Base-by-base conservation (phyloP, 805 yeast genomes). In the Metschnikowia drakensbergensis region DNA sequence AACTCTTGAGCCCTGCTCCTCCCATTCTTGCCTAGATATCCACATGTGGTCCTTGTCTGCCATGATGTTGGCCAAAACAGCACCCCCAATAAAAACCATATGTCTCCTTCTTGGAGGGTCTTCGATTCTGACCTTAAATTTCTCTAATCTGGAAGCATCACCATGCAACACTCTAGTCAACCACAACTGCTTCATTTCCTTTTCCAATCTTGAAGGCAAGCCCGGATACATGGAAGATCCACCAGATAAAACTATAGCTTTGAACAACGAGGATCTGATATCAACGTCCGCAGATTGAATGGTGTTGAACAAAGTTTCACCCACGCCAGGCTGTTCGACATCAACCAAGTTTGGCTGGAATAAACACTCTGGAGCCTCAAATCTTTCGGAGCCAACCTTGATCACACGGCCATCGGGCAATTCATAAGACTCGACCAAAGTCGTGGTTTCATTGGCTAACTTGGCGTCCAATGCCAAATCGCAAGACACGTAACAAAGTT, bases 171-270 rank as follows among this genome's bases (percentile, higher is more conserved):
- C 96, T 62, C 83, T 81, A 2, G 95, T 84, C 57, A 87, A 83
- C 98, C 98, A 94, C 58, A 88, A 82, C 68, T 94, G 99, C 71
- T 94, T 94, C 68, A 94, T 78, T 68, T 94, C 99, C 67, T 88
- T 92, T 68, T 94, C 98, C 58, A 94, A 75, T 62, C 99, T 80
- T 9, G 96, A 86, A 17, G 99, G 99, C 58, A 94, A 79, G 29
- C 99, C 99, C 1, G 99, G 98, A 65, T 94, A 94, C 99, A 94
- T 94, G 45, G 96, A 86, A 1, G 98, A 91, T 49, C 99, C 99
- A 65, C 99, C 99, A 5, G 96, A 88, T 39, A 94, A 78, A 28
- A 94, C 98, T 65, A 94, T 87, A 2, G 97, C 96, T 63, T 86
- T 88, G 72, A 81, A 94, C 51, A 94, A 76, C 0, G 96, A 80